Percentiles rank a stretch among this genome's conserved stretches.
Conservation (phyloP, 2,329 filamentous ascomycete species). For the Trichophyton equinum region DNA sequence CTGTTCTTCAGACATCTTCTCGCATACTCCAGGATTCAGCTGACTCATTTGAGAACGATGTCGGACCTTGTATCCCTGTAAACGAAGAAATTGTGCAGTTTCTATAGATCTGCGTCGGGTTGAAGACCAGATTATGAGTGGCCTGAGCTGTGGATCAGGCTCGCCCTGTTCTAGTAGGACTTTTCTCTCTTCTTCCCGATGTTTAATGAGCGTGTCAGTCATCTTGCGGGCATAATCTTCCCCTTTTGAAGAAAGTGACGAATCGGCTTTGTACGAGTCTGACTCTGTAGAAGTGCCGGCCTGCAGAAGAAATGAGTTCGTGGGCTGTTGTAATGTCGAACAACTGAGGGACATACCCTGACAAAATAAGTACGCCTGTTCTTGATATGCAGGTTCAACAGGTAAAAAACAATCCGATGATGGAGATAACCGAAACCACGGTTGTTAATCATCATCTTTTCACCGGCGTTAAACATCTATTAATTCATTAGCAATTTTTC, state of each 20-base stretch:
- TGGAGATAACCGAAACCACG: slow-evolving; percentile 93
- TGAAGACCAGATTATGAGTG: slow-evolving; percentile 87
- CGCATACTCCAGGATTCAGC: slow-evolving; percentile 89
- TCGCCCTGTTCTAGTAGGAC: slow-evolving; percentile 57
- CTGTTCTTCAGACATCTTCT: slow-evolving; percentile 74
- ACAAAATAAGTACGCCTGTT: slow-evolving; percentile 87
- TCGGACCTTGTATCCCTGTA: slow-evolving; percentile 69
- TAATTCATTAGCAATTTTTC: not conserved
- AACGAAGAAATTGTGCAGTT: slow-evolving; percentile 69
- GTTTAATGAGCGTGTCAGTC: slow-evolving; percentile 68
- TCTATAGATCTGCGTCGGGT: slow-evolving; percentile 82
- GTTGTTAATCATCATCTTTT: slow-evolving; percentile 90
- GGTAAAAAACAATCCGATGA: slow-evolving; percentile 94
- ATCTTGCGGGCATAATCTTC: slow-evolving; percentile 71
- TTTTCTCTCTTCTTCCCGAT: slow-evolving; percentile 69
- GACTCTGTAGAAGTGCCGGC: slow-evolving; percentile 77
- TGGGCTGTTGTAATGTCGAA: not conserved
- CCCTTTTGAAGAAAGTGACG: slow-evolving; percentile 68
- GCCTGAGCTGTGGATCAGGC: slow-evolving; percentile 55
- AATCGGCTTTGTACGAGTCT: slow-evolving; percentile 85
- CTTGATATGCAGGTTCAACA: slow-evolving; percentile 96
- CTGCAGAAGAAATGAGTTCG: slow-evolving; percentile 20
- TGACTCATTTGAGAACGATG: slow-evolving; percentile 96
- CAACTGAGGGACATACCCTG: slow-evolving; percentile 37
- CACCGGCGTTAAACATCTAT: slow-evolving; percentile 89